phyloP scores from a whole-genome alignment of 169 alveolate genomes.

The Blepharisma undulans region DNA sequence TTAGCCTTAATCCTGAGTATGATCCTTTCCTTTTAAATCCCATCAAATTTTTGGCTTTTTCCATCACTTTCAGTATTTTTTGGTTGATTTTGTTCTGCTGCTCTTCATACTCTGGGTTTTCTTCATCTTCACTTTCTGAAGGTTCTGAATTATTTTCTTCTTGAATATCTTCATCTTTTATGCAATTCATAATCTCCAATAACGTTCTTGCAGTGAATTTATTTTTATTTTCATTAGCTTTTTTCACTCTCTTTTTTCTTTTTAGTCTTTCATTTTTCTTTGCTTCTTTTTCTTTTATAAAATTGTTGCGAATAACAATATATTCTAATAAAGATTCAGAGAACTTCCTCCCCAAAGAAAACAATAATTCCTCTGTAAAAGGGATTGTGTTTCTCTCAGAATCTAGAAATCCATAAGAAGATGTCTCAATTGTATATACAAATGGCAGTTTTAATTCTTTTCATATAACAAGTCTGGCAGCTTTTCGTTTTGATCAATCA shows the following conservation, averaged over 20 bases:
- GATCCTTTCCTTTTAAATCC: not conserved
- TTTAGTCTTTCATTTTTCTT: slow-evolving; percentile 1
- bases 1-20: not conserved
- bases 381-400: slow-evolving; percentile 25
- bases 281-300: not conserved
- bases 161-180: not conserved
- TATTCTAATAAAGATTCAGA: not conserved
- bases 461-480: slow-evolving; percentile 46
- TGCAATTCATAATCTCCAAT: not conserved
- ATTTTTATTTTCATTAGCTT: not conserved
- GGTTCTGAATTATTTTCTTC: slow-evolving; percentile 1
- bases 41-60: not conserved
- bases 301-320: not conserved
- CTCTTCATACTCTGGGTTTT: not conserved
- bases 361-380: not conserved
- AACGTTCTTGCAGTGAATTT: not conserved
- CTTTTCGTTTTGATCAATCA: slow-evolving; percentile 2
- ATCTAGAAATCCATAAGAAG: slow-evolving; percentile 36
- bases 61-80: not conserved
- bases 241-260: not conserved
- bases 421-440: slow-evolving; percentile 73
- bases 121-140: not conserved
- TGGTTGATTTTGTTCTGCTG: not conserved
- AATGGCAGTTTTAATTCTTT: slow-evolving; percentile 67
- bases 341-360: not conserved